Evolutionary conservation across 805 yeast genomes (phyloP).

Genomic region (Monosporozyma siamensis): DNA sequence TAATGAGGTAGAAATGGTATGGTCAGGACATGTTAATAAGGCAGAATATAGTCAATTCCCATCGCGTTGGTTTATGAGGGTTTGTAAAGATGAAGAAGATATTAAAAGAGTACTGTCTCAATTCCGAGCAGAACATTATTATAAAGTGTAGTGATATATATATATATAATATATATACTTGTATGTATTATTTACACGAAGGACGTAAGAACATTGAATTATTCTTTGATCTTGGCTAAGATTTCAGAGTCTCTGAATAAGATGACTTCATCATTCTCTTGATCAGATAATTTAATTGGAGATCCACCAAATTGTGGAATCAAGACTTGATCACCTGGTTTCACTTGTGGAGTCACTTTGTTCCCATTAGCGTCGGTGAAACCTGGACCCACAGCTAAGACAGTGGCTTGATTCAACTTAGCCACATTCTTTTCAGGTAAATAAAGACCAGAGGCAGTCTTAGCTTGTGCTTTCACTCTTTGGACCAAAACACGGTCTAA

Average conservation of each 20-base stretch:
- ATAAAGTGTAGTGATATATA: not conserved
- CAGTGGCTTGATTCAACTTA: constrained; percentile 86
- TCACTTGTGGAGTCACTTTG: constrained; percentile 61
- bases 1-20: constrained; percentile 48
- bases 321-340: constrained; percentile 87
- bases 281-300: constrained; percentile 58
- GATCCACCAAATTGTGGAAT: constrained; percentile 94
- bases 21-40: constrained; percentile 40
- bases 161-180: not conserved
- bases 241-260: constrained; percentile 91
- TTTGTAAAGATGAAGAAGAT: constrained; percentile 42
- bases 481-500: constrained; percentile 95
- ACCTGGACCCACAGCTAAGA: constrained; percentile 94
- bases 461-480: constrained; percentile 81
- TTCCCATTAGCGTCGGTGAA: constrained; percentile 66
- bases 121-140: constrained; percentile 42
- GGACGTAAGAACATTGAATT: not conserved
- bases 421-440: constrained; percentile 95
- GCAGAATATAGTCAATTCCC: constrained; percentile 37
- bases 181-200: constrained; percentile 3
- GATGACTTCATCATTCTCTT: constrained; percentile 47
- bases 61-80: constrained; percentile 55
- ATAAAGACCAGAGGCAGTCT: constrained; percentile 87
- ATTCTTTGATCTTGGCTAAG: constrained; percentile 78
- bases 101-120: constrained; percentile 40